Base-by-base conservation (phyloP, 116 monocot genomes). In the Trichopus zeylanicus region DNA sequence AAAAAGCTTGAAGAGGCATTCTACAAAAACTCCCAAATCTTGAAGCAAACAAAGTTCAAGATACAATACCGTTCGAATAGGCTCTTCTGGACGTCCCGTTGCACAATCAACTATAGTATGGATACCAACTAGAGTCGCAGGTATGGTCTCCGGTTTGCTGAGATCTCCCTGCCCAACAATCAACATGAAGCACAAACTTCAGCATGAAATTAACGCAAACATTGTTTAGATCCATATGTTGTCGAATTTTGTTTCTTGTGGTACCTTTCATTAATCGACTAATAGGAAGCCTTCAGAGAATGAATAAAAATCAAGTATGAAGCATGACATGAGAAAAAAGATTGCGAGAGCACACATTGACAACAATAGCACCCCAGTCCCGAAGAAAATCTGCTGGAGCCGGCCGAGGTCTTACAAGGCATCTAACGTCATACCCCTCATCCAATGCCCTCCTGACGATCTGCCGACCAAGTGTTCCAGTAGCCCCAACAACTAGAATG, bases 381-480 rank as follows among this genome's bases (percentile, higher is more conserved):
- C 95, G 81, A 59, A 95, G 86, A 55, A 95, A 95, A 56, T 95
- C 87, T 27, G 95, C 95, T n/a, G 95, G 95, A 69, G 81, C 79
- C 20, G 95, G 95, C 27, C 95, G 80, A 59, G 95, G 90, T 62
- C 95, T 84, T 49, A 95, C 95, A 70, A 95, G 95, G 47, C 95
- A 95, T 62, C 95, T 75, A 53, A 95, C 95, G 68, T 95, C 95
- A 65, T 95, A 95, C 5, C 95, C 95, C 72, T 95, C 95, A 71
- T 95, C 95, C 42, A 95, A 69, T 35, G 95, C 90, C 60, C 71
- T 80, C 63, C 95, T 70, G 48, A 95, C 95, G 54, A 95, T 65
- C 68, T 95, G 95, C 33, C 95, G 73, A 6, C 95, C 95, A 61
- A 95, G 61, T n/a, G 95, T 95, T 32, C 95, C 95, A 5, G 95